A percentile compares a stretch with the other conserved stretches of the same genome.
These are phyloP conservation scores for Penicillium samsonianum DNA, from an alignment of 495 filamentous ascomycete genomes.

Conservation along the genomic window DNA sequence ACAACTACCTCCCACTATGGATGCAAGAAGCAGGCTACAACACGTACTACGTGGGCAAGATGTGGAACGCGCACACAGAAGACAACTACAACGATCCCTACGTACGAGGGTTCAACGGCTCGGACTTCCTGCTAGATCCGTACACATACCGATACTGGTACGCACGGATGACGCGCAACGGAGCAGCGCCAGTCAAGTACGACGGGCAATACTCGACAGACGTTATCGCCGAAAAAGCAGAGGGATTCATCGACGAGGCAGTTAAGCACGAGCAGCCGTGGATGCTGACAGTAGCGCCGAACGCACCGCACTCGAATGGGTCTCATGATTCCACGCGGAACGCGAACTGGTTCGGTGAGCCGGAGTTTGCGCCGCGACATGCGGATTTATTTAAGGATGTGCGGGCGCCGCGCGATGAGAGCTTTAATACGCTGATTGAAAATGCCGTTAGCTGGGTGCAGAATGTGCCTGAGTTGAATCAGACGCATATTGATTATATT, in stretches of 20 bases:
- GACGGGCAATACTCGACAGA: slow-evolving; percentile 60
- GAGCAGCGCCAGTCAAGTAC: slow-evolving; percentile 49
- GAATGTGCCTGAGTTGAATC: slow-evolving; percentile 45
- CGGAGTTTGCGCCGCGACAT: slow-evolving; percentile 34
- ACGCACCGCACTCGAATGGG: slow-evolving; percentile 57
- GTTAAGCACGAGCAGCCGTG: slow-evolving; percentile 52
- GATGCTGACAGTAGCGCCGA: slow-evolving; percentile 65
- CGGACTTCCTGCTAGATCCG: slow-evolving; percentile 67
- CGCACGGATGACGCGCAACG: slow-evolving; percentile 59
- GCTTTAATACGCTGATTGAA: slow-evolving; percentile 42
- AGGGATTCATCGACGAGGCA: slow-evolving; percentile 60
- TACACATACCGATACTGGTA: slow-evolving; percentile 68
- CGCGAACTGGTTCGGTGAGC: slow-evolving; percentile 30
- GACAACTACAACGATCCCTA: slow-evolving; percentile 59
- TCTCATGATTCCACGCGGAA: slow-evolving; percentile 14
- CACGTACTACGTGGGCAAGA: slow-evolving; percentile 71
- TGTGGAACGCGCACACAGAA: slow-evolving; percentile 62
- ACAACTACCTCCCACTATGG: slow-evolving; percentile 67
- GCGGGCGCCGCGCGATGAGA: slow-evolving; percentile 31
- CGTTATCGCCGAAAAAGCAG: slow-evolving; percentile 59
- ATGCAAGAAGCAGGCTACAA: slow-evolving; percentile 65
- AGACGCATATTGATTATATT: slow-evolving; percentile 58
- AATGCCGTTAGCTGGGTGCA: slow-evolving; percentile 60
- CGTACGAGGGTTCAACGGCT: slow-evolving; percentile 52
- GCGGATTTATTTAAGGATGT: slow-evolving; percentile 32